Evolutionary conservation across 495 filamentous ascomycete genomes (phyloP).

Genomic region (Aspergillus saccharolyticus): DNA sequence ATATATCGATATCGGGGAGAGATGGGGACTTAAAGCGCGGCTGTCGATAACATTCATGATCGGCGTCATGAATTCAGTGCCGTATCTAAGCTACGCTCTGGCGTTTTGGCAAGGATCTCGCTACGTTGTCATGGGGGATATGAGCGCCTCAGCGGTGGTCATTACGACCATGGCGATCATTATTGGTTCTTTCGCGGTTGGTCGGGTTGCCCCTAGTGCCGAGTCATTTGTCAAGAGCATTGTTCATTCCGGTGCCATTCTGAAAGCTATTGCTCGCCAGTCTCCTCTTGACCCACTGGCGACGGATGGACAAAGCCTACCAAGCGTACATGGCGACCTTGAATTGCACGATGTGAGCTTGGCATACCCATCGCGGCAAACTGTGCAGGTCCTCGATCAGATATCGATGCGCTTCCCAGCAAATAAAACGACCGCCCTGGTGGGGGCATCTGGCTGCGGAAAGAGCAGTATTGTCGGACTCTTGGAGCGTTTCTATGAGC

Average conservation of each 20-base stretch:
- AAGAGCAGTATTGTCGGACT: slow-evolving; percentile 46
- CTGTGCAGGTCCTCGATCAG: slow-evolving; percentile 29
- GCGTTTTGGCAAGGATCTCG: slow-evolving; percentile 19
- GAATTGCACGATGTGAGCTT: slow-evolving; percentile 52
- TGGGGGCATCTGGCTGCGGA: slow-evolving; percentile 48
- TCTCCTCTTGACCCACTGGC: slow-evolving; percentile 35
- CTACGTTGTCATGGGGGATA: slow-evolving; percentile 8
- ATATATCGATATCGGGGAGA: not conserved
- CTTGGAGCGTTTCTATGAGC: slow-evolving; percentile 46
- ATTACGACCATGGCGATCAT: slow-evolving; percentile 11
- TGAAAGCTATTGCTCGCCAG: slow-evolving; percentile 33
- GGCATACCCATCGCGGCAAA: slow-evolving; percentile 45
- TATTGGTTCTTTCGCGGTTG: slow-evolving; percentile 9
- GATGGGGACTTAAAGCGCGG: slow-evolving; percentile 3
- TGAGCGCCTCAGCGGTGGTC: slow-evolving; percentile 4
- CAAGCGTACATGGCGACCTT: slow-evolving; percentile 36
- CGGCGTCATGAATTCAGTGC: slow-evolving; percentile 2
- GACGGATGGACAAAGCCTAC: slow-evolving; percentile 16
- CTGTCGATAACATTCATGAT: slow-evolving; percentile 6
- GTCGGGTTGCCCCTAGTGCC: slow-evolving; percentile 29
- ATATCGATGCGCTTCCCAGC: slow-evolving; percentile 33
- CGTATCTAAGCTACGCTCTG: slow-evolving; percentile 14
- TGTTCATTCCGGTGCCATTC: slow-evolving; percentile 30
- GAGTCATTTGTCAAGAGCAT: slow-evolving; percentile 33
- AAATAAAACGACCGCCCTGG: slow-evolving; percentile 44